Evolutionary conservation across 306 rosid genomes (phyloP).

Genomic region (apple (Malus domestica)): DNA sequence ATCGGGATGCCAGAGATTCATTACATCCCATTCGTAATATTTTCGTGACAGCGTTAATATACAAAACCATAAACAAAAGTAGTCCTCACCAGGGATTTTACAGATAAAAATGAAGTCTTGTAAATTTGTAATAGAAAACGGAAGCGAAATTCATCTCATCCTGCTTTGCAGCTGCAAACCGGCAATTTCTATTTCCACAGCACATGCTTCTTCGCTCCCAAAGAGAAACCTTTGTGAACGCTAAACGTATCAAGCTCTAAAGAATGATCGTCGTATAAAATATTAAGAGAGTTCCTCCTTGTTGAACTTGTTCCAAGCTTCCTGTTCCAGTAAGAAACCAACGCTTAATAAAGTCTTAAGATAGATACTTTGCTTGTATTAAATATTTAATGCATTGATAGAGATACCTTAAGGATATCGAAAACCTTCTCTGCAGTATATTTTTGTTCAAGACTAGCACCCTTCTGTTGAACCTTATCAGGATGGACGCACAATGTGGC

Average conservation of each 20-base stretch:
- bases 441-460: constrained; percentile 66
- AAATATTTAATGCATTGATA: neutral
- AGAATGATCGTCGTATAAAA: neutral
- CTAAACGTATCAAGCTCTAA: constrained; percentile 1
- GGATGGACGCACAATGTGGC: constrained; percentile 77
- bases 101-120: neutral
- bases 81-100: neutral
- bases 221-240: neutral
- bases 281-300: constrained; percentile 65
- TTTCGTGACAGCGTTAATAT: neutral
- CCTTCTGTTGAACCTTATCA: constrained; percentile 92
- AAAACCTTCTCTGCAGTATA: constrained; percentile 89
- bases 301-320: constrained; percentile 76
- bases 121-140: neutral
- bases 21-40: neutral
- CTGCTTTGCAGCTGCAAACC: neutral
- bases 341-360: neutral
- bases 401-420: constrained; percentile 69
- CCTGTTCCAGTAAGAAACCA: constrained; percentile 46
- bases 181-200: constrained; percentile 10
- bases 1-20: neutral
- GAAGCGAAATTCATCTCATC: neutral
- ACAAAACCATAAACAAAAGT: neutral
- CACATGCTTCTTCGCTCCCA: constrained; percentile 10
- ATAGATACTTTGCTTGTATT: neutral